Base-by-base conservation (phyloP, 2,329 filamentous ascomycete genomes). In the Alternaria hordeiaustralica region DNA sequence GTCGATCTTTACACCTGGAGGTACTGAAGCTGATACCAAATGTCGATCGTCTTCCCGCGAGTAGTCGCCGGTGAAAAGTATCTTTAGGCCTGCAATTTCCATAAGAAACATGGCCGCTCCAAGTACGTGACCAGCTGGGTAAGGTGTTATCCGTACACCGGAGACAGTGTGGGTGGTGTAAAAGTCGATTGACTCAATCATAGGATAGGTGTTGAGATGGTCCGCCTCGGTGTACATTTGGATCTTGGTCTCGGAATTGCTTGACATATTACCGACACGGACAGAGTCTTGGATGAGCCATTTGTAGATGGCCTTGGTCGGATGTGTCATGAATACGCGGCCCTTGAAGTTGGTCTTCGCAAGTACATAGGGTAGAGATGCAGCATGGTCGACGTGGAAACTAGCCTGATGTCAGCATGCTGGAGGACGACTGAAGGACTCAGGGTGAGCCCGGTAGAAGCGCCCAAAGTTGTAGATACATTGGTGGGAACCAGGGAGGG, bases 221-320 rank as follows among this genome's bases (percentile, higher is more conserved):
- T 99, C 96, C 72, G 95, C 91, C 81, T 99, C 96, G 2, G 93
- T 97, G 79, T 97, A 99, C 49, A 98, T 89, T 44, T 88, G 86
- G 23, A 87, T 87, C 68, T 87, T 84, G 66, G 88, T 87, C 72
- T 89, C 87, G 3, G 87, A 87, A 6, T 87, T 88, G 54, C 86
- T 88, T 3, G 86, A 84, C 30, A 76, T 93, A 85, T 85, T 96
- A 87, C 74, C 91, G 28, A 99, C 94, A 63, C 96, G 90, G 47
- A 99, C 93, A 70, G 94, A 97, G 81, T 99, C 96, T 80, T 97
- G 94, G 67, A 98, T 97, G 55, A 98, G 89, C 95, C 96, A 98
- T 83, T 98, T 98, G 87, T 99, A 99, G 79, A 99, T 99, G 73
- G 96, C 96, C 81, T 99, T 98, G 50, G 96, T 99, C 2, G 96